Base-by-base conservation (phyloP, 768 basidiomycete species). In the Tricholoma sp. region DNA sequence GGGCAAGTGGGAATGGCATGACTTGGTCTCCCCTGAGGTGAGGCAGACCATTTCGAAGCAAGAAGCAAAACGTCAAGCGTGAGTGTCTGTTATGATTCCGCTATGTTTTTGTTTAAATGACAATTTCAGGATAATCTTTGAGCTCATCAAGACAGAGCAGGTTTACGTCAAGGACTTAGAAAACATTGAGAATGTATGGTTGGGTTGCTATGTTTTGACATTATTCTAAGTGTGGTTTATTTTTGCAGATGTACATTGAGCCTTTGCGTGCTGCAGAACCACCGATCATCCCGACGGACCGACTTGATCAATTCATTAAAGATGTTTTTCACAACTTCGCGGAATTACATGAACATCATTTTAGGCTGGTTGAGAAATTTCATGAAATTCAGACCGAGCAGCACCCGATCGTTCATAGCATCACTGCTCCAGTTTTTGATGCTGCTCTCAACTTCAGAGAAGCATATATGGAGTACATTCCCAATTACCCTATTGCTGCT, bases 71-170 rank as follows among this genome's bases (percentile, higher is more conserved):
- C 82, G 92, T 33, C 94, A 96, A 72, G 80, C 86, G 92, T 94
- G 68, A 70, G 90, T 71, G 57, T 37, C 3, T n/a, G 41, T 17
- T 47, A 18, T 32, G 44, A 20, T 34, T 17, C 6, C 18, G n/a
- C 24, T 53, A 55, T 53, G 20, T 42, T 13, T n/a, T 6, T 6
- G 28, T 48, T 44, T 41, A 44, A 34, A 34, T 20, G 13, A 72
- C 73, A 20, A 31, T 56, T 36, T 48, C 60, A 94, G 92, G 44
- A 85, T 94, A 64, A 94, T 96, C 51, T 97, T 95, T 65, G 94
- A 97, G 74, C 70, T 96, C 59, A 96, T 97, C 70, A 91, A 96
- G 70, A 90, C 91, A 60, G 94, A 97, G 70, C 96, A 96, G 92
- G 84, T 85, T 28, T 97, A 95, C 66, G 94, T 96, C 28, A 90